Evolutionary conservation across 257 asterid species (phyloP).

Genomic region (Dorcoceras hygrometricum): DNA sequence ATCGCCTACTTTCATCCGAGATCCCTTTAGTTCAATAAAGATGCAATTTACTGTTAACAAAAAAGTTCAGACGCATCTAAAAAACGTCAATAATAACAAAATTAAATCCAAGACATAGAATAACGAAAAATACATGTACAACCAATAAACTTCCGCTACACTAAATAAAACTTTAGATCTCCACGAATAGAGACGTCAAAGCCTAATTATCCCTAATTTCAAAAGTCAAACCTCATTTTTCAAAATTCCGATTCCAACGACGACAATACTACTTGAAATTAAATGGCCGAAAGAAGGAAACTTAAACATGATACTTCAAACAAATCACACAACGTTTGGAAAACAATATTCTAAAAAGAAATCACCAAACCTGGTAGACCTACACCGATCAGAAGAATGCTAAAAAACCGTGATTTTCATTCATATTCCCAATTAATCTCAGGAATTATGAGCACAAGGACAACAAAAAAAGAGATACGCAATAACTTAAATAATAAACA

Average conservation of each 20-base stretch:
- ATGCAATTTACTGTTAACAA: neutral
- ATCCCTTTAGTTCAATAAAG: too few species aligned
- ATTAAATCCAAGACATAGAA: neutral
- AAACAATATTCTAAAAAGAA: conserved; percentile 7
- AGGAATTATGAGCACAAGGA: neutral
- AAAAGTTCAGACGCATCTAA: neutral
- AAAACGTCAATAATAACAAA: too few species aligned
- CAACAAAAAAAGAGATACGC: too few species aligned
- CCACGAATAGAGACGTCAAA: neutral
- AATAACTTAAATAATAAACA: neutral
- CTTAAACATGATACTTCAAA: neutral
- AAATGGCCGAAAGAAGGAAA: neutral
- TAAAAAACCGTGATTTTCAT: conserved; percentile 22
- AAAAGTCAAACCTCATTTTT: too few species aligned
- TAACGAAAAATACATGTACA: neutral
- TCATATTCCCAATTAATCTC: conserved; percentile 15
- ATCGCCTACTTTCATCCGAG: too few species aligned
- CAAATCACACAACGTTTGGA: neutral
- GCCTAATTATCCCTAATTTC: neutral
- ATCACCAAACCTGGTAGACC: conserved; percentile 25
- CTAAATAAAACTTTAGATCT: neutral
- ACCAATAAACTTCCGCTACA: neutral
- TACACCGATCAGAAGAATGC: conserved; percentile 15
- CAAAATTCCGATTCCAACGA: neutral
- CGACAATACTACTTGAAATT: neutral